Conservation (phyloP, 495 filamentous ascomycete species). For the Bacidia gigantensis region DNA sequence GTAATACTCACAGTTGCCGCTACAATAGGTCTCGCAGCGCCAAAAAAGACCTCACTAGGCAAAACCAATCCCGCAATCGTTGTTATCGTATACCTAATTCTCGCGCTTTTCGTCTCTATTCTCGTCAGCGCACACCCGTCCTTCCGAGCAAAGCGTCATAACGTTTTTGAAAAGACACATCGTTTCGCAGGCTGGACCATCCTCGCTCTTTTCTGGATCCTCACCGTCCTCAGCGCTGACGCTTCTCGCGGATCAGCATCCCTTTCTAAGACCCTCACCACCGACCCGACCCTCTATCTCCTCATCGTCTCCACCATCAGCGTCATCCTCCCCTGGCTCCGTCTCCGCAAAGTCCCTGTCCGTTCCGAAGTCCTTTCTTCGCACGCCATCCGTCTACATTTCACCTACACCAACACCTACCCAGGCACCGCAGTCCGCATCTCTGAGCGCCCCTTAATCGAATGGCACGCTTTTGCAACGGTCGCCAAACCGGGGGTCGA, state of each 20-base stretch:
- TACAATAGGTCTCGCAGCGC: conserved; percentile 3
- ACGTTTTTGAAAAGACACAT: conserved; percentile 55
- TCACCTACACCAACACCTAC: conserved; percentile 36
- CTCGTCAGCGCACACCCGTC: conserved; percentile 31
- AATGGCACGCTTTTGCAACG: conserved; percentile 56
- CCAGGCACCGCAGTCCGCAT: conserved; percentile 33
- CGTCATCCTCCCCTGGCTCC: conserved; percentile 51
- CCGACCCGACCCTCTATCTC: conserved; percentile 51
- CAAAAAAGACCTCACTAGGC: conserved; percentile 1
- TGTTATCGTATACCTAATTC: conserved; percentile 10
- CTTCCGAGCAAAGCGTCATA: conserved; percentile 40
- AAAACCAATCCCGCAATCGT: conserved; percentile 8
- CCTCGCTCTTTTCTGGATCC: conserved; percentile 46
- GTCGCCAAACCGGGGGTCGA: conserved; percentile 34
- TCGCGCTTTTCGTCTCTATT: conserved; percentile 24
- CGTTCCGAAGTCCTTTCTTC: conserved; percentile 44
- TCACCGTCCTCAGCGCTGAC: conserved; percentile 22
- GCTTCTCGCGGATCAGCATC: conserved; percentile 16
- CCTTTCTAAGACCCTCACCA: conserved; percentile 28
- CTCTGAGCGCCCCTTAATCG: conserved; percentile 41
- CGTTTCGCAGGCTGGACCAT: conserved; percentile 52
- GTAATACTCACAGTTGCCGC: conserved; percentile 21
- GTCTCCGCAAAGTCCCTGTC: conserved; percentile 41
- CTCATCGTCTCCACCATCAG: conserved; percentile 42
- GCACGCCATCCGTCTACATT: conserved; percentile 52